phyloP scores from a whole-genome alignment of 2,329 filamentous ascomycete species.

The Zalaria obscura region DNA sequence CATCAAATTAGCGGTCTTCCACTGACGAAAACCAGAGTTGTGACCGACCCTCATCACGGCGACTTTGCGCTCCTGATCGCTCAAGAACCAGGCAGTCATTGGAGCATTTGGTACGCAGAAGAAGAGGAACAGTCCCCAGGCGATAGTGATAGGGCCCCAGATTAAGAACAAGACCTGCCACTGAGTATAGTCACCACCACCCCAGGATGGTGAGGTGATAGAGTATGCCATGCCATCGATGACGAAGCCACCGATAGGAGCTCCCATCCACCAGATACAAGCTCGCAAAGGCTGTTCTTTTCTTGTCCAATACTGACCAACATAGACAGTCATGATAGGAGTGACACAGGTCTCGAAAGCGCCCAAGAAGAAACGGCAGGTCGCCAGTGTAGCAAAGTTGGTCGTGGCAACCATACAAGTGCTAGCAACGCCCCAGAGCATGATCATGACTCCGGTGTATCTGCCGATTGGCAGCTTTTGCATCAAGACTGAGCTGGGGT shows the following conservation, averaged over 20 bases:
- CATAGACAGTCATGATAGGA: too few species aligned
- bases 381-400: slow-evolving; percentile 41
- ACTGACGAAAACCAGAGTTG: too few species aligned
- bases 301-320: too few species aligned
- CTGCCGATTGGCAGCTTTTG: slow-evolving; percentile 37
- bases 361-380: slow-evolving; percentile 42
- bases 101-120: slow-evolving; percentile 45
- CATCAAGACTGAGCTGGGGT: slow-evolving; percentile 40
- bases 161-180: slow-evolving; percentile 54
- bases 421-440: slow-evolving; percentile 37
- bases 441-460: slow-evolving; percentile 36
- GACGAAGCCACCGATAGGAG: too few species aligned
- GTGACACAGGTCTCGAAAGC: slow-evolving; percentile 37
- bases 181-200: too few species aligned
- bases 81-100: slow-evolving; percentile 28
- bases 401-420: slow-evolving; percentile 19
- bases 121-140: slow-evolving; percentile 45
- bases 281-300: too few species aligned
- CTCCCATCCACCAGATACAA: too few species aligned
- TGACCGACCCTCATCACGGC: too few species aligned
- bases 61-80: too few species aligned
- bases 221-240: too few species aligned
- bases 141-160: slow-evolving; percentile 35
- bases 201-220: too few species aligned
- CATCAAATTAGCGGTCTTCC: too few species aligned